Conservation (phyloP, 805 yeast genomes). For the Hanseniaspora clermontiae region DNA sequence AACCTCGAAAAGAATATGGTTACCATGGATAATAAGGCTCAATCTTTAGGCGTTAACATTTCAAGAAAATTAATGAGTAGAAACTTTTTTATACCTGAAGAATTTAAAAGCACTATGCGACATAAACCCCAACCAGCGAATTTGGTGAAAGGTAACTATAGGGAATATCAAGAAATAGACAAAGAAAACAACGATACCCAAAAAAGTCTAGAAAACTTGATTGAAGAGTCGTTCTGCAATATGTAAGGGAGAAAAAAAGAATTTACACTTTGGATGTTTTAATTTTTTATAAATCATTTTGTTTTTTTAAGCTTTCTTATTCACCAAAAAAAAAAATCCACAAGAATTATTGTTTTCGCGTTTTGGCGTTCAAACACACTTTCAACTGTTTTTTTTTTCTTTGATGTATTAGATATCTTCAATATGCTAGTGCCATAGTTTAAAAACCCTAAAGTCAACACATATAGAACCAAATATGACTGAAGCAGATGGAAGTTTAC, state of each 20-base stretch:
- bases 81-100: background rate
- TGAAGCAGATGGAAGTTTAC: slow-evolving; percentile 15
- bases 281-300: background rate
- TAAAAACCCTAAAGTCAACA: no score
- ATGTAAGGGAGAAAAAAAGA: background rate
- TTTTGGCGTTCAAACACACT: background rate
- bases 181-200: background rate
- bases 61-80: background rate
- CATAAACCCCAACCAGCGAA: background rate
- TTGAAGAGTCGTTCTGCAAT: background rate
- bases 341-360: background rate
- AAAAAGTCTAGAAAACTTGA: background rate
- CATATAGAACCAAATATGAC: background rate
- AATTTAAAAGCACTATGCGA: background rate
- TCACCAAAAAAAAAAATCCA: background rate
- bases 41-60: background rate
- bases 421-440: no score
- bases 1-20: background rate
- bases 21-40: background rate
- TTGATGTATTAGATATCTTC: background rate
- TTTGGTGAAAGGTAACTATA: background rate
- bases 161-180: background rate
- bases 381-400: background rate
- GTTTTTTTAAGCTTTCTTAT: background rate
- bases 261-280: background rate